phyloP scores from a whole-genome alignment of 768 basidiomycete genomes.

The Rubroboletus satanas region DNA sequence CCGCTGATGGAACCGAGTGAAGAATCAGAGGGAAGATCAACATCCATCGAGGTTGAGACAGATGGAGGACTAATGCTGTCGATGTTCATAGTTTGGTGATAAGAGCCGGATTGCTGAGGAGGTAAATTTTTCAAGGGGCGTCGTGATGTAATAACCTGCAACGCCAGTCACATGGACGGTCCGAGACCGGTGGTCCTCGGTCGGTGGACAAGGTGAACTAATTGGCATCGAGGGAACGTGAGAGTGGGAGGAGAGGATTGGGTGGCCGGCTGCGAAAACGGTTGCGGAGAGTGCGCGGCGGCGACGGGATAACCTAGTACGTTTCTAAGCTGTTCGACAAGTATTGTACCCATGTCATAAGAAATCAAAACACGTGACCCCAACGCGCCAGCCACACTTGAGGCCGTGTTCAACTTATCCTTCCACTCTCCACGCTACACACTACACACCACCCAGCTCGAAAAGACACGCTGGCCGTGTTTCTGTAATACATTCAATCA shows the following conservation, averaged over 20 bases:
- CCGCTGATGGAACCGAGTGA: too few species aligned
- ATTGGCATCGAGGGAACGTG: conserved; percentile 8
- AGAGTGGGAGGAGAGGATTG: conserved; percentile 6
- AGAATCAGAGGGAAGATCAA: too few species aligned
- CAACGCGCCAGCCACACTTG: background rate
- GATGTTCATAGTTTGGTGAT: too few species aligned
- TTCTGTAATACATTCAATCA: background rate
- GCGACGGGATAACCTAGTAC: background rate
- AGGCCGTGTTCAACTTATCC: background rate
- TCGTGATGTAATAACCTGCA: too few species aligned
- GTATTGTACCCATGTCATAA: background rate
- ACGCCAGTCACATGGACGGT: conserved; percentile 23
- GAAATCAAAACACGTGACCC: conserved; percentile 18
- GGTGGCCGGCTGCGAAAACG: conserved; percentile 14
- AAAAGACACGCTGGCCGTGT: conserved; percentile 16
- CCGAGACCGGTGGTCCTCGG: background rate
- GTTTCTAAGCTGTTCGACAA: background rate
- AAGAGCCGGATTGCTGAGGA: too few species aligned
- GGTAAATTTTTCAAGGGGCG: too few species aligned
- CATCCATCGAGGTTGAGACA: too few species aligned
- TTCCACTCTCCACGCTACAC: background rate
- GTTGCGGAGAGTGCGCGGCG: conserved; percentile 10
- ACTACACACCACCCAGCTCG: background rate
- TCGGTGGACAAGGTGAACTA: conserved; percentile 13
- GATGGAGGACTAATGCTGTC: too few species aligned